Base-by-base conservation (phyloP, 805 yeast genomes). In the Candida sphagnicola region DNA sequence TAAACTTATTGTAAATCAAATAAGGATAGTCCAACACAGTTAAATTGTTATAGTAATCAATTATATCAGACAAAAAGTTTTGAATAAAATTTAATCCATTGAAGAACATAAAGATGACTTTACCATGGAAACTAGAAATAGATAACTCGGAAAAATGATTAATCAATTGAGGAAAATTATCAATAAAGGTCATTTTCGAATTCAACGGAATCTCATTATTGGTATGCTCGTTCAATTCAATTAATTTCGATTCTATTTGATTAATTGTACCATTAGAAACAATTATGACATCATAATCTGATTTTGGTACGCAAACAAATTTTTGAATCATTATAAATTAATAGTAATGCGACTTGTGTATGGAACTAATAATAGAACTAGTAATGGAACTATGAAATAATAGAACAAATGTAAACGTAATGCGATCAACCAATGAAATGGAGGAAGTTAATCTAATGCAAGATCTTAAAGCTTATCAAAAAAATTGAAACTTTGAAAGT, bases 31-130 rank as follows among this genome's bases (percentile, higher is more conserved):
- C 24, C 11, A 37, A 40, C 8, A 40, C 12, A 6, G 26, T 19
- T 2, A 2, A n/a, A 15, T 29, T 41, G 13, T 39, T 34, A 34
- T 49, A 52, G 39, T 60, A 56, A 32, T 62, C 67, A 16, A 65
- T 57, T 31, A 57, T 40, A 38, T 57, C 57, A 29, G 57, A 45
- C 23, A 65, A 49, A 17, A 62, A 47, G 14, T 54, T 48, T 40
- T 63, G 69, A 15, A 65, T 51, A 38, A 48, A 62, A 14, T 48
- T 50, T 37, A 65, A 44, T 1, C 67, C 68, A 30, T 63, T 48
- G 45, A 65, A 65, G 29, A 62, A 65, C 69, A 65, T 63, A 34
- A 65, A 62, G 19, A 65, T 38, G 6, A 62, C 57, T 40, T 58
- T 59, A 2, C 64, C 70, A 6, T 44, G 41, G 37, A 57, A 58